Evolutionary conservation across 2,329 filamentous ascomycete species (phyloP).

Genomic region (Cytospora leucostoma): DNA sequence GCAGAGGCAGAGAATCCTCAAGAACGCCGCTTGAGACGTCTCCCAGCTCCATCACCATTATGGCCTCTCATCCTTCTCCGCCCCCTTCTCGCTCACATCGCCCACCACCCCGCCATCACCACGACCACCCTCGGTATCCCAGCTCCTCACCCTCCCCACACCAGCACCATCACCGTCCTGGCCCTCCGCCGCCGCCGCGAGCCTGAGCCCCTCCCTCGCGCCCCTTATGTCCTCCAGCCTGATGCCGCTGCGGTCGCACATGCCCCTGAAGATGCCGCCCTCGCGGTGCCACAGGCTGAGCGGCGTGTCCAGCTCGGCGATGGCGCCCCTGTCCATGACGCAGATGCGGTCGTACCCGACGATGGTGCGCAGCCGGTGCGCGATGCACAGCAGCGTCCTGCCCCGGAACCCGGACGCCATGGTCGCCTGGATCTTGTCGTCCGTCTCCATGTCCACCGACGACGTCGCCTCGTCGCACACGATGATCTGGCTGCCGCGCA

Average conservation of each 20-base stretch:
- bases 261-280: constrained; percentile 79
- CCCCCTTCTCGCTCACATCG: constrained; percentile 14
- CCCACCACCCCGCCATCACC: constrained; percentile 25
- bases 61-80: constrained; percentile 8
- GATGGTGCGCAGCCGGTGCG: constrained; percentile 88
- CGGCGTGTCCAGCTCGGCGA: constrained; percentile 84
- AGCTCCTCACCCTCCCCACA: constrained; percentile 28
- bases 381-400: constrained; percentile 88
- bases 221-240: constrained; percentile 54
- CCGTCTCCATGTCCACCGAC: constrained; percentile 92
- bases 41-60: not conserved
- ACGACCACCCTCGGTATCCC: constrained; percentile 27
- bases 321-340: constrained; percentile 88
- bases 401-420: constrained; percentile 84
- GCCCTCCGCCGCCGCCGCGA: constrained; percentile 18
- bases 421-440: constrained; percentile 89
- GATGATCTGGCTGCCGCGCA: constrained; percentile 86
- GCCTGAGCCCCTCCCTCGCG: constrained; percentile 42
- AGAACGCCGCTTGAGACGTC: no score
- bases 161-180: not conserved
- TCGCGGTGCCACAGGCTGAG: constrained; percentile 66
- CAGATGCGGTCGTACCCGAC: constrained; percentile 93
- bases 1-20: no score
- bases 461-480: constrained; percentile 96
- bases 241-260: constrained; percentile 89